Evolutionary conservation across 225 moss, liverwort and hornwort genomes (phyloP).

Genomic region (Bryum argenteum): DNA sequence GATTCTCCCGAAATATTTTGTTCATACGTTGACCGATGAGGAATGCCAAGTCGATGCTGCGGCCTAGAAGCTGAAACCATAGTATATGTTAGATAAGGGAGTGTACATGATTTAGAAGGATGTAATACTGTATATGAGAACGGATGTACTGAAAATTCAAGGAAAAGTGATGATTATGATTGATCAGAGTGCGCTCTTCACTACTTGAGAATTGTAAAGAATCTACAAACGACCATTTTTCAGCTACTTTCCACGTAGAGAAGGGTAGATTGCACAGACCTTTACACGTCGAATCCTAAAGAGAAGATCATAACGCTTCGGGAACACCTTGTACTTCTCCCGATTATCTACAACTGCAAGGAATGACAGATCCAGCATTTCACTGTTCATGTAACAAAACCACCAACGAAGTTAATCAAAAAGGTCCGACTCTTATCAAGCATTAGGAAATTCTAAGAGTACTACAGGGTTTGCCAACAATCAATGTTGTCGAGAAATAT

Average conservation of each 20-base stretch:
- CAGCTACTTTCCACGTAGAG: neutral
- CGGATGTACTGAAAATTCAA: neutral
- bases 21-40: constrained; percentile 92
- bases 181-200: constrained; percentile 11
- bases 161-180: neutral
- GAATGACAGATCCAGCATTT: constrained; percentile 87
- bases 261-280: too few relatives aligned
- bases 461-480: constrained; percentile 6
- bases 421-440: constrained; percentile 13
- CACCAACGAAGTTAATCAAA: constrained; percentile 37
- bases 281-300: constrained; percentile 92
- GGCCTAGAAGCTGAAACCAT: constrained; percentile 80
- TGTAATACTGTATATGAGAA: constrained; percentile 9
- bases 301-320: constrained; percentile 85
- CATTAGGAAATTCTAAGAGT: neutral
- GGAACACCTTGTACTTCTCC: constrained; percentile 74
- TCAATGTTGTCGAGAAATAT: neutral
- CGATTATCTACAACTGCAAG: constrained; percentile 75
- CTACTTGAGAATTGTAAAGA: constrained; percentile 5
- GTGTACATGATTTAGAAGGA: constrained; percentile 9
- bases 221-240: neutral
- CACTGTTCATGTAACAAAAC: constrained; percentile 60
- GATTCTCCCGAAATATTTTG: constrained; percentile 92
- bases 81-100: neutral
- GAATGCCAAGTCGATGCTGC: constrained; percentile 88